Conservation (phyloP, 2,329 filamentous ascomycete species). For the Fusarium globosum region DNA sequence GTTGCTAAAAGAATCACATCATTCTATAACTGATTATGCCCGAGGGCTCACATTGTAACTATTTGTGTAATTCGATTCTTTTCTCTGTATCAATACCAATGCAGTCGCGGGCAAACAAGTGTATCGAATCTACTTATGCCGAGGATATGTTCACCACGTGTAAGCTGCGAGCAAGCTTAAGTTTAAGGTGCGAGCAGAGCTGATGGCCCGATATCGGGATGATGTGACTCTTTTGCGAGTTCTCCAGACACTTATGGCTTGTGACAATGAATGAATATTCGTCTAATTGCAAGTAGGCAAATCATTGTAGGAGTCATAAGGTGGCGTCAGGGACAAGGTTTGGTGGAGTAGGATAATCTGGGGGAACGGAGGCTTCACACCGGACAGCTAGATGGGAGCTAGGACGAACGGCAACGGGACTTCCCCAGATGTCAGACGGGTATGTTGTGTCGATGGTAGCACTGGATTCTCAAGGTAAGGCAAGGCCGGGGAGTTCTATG, state of each 20-base stretch:
- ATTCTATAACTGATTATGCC: neutral
- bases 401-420: slow-evolving; percentile 40
- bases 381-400: slow-evolving; percentile 28
- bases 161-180: slow-evolving; percentile 9
- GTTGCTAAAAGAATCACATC: neutral
- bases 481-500: slow-evolving; percentile 15
- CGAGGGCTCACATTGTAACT: slow-evolving; percentile 4
- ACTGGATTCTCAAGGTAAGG: neutral
- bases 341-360: slow-evolving; percentile 22
- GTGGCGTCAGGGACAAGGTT: slow-evolving; percentile 28
- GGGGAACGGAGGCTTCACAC: slow-evolving; percentile 34
- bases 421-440: slow-evolving; percentile 28
- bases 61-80: neutral
- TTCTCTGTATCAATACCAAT: neutral
- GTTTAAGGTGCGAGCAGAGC: slow-evolving; percentile 6
- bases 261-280: slow-evolving; percentile 1
- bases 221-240: slow-evolving; percentile 6
- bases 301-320: slow-evolving; percentile 3
- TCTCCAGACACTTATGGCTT: neutral
- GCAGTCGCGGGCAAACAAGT: slow-evolving; percentile 8
- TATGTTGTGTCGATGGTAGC: neutral
- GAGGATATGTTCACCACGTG: slow-evolving; percentile 27
- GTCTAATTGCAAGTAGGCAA: slow-evolving; percentile 15
- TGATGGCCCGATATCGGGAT: slow-evolving; percentile 36
- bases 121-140: slow-evolving; percentile 1